Evolutionary conservation across 192 early-diverging fungal genomes (phyloP), one percentile per base, ranked within the genome.

Genomic region (Mortierella claussenii): DNA sequence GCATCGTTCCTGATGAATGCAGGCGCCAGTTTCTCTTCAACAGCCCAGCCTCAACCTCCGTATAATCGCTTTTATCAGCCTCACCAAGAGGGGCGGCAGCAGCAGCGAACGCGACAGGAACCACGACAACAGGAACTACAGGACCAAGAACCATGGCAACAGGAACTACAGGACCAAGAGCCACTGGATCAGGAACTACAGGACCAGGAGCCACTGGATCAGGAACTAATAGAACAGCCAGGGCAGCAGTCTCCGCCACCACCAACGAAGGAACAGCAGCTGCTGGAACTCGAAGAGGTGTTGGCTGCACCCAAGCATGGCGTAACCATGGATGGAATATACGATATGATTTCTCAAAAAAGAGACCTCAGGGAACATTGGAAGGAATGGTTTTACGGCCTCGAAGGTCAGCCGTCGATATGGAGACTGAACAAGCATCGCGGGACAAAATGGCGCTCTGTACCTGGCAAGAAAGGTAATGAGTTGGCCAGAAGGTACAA

Each of bases 371-470:
- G 55, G 18, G 46, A 68, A 7, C 55, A 31, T 42, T 68, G 65
- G 65, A 46, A 52, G 32, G 65, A 68, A 54, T 68, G 55, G 65
- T 68, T 59, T 49, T 54, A 68, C 21, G 65, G 54, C 2, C 1
- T 58, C 46, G 55, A 49, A 33, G 55, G 47, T 20, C 30, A 51
- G 18, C 54, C 65, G 1, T 68, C 65, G 21, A 58, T 57, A 23
- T 68, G 55, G 65, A 43, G 47, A 36, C 46, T 68, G 33, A 68
- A 68, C 47, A 68, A 58, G 40, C 24, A 42, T 45, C 33, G 50
- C 36, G 24, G 24, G 11, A 28, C 24, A 9, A 40, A 49, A 13
- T 68, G 65, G 65, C 55, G 65, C 21, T n/a, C 20, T 23, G 47
- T 24, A 1, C 47, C n/a, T 21, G 21, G 47, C 13, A 49, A 49